phyloP scores from a whole-genome alignment of 306 rosid species.

The Nissolia schottii region DNA sequence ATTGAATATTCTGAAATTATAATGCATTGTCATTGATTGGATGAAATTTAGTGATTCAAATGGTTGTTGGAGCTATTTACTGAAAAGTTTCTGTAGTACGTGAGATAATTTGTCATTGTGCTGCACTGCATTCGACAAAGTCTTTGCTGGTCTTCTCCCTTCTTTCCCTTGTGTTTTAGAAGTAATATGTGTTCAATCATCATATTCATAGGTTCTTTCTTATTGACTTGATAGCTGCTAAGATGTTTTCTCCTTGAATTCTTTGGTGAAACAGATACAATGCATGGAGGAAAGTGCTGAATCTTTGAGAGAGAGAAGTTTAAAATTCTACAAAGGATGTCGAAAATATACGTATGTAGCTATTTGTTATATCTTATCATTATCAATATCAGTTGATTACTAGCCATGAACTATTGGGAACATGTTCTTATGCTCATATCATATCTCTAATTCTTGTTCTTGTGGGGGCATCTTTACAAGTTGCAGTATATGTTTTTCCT shows the following conservation, averaged over 20 bases:
- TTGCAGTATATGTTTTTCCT: background rate
- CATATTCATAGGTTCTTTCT: constrained; percentile 16
- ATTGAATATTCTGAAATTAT: background rate
- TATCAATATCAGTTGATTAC: background rate
- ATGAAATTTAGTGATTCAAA: background rate
- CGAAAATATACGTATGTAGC: constrained; percentile 94
- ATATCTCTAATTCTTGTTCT: background rate
- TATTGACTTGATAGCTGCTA: constrained; percentile 12
- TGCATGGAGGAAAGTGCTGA: constrained; percentile 98
- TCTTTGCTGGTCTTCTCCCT: background rate
- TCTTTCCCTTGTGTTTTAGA: background rate
- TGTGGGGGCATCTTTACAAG: constrained; percentile 1
- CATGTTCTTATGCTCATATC: background rate
- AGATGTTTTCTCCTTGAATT: constrained; percentile 17
- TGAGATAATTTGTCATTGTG: background rate
- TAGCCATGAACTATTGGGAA: background rate
- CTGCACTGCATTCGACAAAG: background rate
- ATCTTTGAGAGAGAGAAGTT: constrained; percentile 88
- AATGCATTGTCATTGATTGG: background rate
- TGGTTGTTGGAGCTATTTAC: constrained; percentile 16
- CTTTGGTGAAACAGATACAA: constrained; percentile 70
- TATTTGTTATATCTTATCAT: background rate
- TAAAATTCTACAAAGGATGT: constrained; percentile 93
- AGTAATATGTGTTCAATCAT: background rate
- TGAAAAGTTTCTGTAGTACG: background rate